A percentile compares a stretch with the other conserved stretches of the same genome.
Evolutionary conservation across 2,329 filamentous ascomycete species (phyloP).

Genomic region (Bertia moriformis): DNA sequence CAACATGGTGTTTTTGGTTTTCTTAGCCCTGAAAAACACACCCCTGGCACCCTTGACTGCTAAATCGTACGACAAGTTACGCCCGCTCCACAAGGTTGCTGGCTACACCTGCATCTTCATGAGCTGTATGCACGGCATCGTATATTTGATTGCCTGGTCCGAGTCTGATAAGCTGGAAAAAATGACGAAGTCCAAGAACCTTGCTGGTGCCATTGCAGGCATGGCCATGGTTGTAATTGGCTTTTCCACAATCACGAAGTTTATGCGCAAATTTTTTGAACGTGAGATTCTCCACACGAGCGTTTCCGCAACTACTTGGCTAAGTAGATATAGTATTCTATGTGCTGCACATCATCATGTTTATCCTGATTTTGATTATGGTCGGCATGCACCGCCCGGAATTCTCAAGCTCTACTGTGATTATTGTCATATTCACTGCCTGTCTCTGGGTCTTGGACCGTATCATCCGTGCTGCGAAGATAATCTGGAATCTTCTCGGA

Average conservation of each 20-base stretch:
- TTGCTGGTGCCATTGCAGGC: not conserved
- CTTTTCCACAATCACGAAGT: not conserved
- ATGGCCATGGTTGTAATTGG: not conserved
- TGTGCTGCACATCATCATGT: conserved; percentile 15
- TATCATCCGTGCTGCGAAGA: conserved; percentile 11
- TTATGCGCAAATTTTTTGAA: not conserved
- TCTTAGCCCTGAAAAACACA: conserved; percentile 20
- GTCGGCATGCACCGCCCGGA: conserved; percentile 17
- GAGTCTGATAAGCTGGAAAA: conserved; percentile 2
- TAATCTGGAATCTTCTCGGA: conserved; percentile 13
- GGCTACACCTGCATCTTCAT: conserved; percentile 13
- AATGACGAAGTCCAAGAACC: not conserved
- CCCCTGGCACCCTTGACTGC: conserved; percentile 18
- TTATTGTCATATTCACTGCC: conserved; percentile 13
- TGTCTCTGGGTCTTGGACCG: conserved; percentile 16
- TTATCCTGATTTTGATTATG: conserved; percentile 15
- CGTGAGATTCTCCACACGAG: not conserved
- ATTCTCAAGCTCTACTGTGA: conserved; percentile 9
- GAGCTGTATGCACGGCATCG: conserved; percentile 9
- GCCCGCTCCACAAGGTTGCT: conserved; percentile 16
- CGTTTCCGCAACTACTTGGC: not conserved
- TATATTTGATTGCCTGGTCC: conserved; percentile 4
- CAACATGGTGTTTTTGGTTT: conserved; percentile 17
- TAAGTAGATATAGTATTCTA: conserved; percentile 15
- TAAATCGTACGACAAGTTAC: conserved; percentile 19